phyloP scores from a whole-genome alignment of 2,329 filamentous ascomycete species.

The Diaporthe citrichinensis region DNA sequence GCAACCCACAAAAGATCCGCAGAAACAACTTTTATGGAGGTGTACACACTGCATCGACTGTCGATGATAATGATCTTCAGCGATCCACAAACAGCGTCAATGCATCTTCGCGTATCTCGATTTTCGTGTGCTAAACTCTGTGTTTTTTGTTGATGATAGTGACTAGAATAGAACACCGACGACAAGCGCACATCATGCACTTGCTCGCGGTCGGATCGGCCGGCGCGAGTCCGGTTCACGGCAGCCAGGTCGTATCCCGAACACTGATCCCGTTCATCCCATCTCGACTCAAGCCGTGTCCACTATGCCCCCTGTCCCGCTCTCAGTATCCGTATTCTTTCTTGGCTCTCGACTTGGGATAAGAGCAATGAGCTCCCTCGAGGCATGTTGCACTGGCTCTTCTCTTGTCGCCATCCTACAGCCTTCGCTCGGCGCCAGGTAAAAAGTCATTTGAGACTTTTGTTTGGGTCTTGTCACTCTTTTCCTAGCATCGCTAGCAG shows the following conservation, averaged over 20 bases:
- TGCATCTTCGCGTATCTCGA: slow-evolving; percentile 7
- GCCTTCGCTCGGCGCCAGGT: neutral
- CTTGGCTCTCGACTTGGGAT: neutral
- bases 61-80: slow-evolving; percentile 11
- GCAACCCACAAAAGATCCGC: slow-evolving; percentile 19
- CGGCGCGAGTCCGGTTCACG: neutral
- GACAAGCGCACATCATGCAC: neutral
- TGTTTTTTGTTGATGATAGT: neutral
- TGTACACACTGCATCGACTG: neutral
- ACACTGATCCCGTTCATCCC: slow-evolving; percentile 12
- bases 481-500: slow-evolving; percentile 14
- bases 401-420: neutral
- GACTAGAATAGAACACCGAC: slow-evolving; percentile 2
- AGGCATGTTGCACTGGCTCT: neutral
- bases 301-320: neutral
- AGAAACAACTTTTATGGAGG: neutral
- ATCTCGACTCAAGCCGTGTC: slow-evolving; percentile 25
- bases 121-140: neutral
- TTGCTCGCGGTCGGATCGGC: neutral
- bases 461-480: neutral
- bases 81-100: neutral
- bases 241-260: neutral
- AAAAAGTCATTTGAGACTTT: neutral
- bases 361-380: neutral
- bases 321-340: neutral